These are phyloP conservation scores for Biscogniauxia mediterranea DNA, from an alignment of 2,329 filamentous ascomycete genomes.

Conservation along the genomic window DNA sequence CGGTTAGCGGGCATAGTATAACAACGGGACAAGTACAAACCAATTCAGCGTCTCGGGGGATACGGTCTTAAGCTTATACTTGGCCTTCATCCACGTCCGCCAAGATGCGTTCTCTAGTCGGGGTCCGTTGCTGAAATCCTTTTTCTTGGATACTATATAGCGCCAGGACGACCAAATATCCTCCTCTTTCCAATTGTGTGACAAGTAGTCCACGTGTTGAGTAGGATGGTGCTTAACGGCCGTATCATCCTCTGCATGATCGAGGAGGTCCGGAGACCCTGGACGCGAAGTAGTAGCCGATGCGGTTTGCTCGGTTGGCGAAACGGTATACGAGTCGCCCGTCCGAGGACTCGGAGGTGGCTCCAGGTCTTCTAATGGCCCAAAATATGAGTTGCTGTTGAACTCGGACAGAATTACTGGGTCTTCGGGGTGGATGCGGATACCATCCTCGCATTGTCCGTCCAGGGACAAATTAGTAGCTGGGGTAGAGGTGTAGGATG, in stretches of 20 bases:
- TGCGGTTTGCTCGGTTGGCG: conserved; percentile 52
- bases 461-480: conserved; percentile 62
- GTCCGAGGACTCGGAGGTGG: conserved; percentile 50
- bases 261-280: conserved; percentile 53
- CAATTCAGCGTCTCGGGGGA: conserved; percentile 92
- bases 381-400: conserved; percentile 47
- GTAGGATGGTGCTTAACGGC: conserved; percentile 73
- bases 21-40: conserved; percentile 50
- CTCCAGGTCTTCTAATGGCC: conserved; percentile 47
- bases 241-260: conserved; percentile 75
- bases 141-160: conserved; percentile 79
- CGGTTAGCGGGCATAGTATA: conserved; percentile 28
- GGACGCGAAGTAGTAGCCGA: conserved; percentile 54
- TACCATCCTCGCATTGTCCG: conserved; percentile 51
- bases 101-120: conserved; percentile 94
- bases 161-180: conserved; percentile 98
- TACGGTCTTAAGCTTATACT: conserved; percentile 81
- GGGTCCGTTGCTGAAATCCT: conserved; percentile 75
- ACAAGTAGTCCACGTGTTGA: conserved; percentile 91
- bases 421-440: conserved; percentile 45
- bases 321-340: conserved; percentile 50
- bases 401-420: conserved; percentile 47
- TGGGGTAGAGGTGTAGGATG: conserved; percentile 61
- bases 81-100: conserved; percentile 94
- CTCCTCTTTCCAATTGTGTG: conserved; percentile 89